These are phyloP conservation scores for Fusarium coicis DNA, from an alignment of 2,329 filamentous ascomycete genomes.

Conservation along the genomic window DNA sequence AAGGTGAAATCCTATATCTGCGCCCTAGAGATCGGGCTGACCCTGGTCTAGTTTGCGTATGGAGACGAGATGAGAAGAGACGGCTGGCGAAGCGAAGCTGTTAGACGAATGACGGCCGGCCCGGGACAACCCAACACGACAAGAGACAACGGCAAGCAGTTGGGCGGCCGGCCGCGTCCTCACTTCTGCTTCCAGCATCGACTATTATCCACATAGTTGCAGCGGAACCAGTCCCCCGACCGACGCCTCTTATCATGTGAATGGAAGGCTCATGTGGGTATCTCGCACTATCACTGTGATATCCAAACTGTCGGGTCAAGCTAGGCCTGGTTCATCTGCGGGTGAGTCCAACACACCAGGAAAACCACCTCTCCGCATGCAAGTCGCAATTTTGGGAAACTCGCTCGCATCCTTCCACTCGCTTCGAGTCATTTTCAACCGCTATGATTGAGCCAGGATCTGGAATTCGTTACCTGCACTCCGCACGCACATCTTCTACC, in stretches of 20 bases:
- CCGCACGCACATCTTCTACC: constrained; percentile 2
- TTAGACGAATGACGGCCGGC: constrained; percentile 9
- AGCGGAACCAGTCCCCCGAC: constrained; percentile 36
- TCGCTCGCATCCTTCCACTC: constrained; percentile 6
- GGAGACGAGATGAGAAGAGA: neutral
- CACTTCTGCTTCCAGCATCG: neutral
- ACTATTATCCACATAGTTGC: constrained; percentile 17
- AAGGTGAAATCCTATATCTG: neutral
- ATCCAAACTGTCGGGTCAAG: constrained; percentile 43
- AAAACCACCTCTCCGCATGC: constrained; percentile 14
- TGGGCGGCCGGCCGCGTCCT: constrained; percentile 14
- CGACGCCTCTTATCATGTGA: constrained; percentile 42
- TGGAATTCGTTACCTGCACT: constrained; percentile 3
- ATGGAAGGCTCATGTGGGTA: constrained; percentile 37
- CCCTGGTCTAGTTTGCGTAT: neutral
- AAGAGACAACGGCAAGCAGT: neutral
- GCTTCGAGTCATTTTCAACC: constrained; percentile 10
- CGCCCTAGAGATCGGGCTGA: constrained; percentile 5
- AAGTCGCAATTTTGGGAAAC: constrained; percentile 23
- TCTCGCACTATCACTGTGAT: constrained; percentile 34
- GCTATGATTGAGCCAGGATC: constrained; percentile 11
- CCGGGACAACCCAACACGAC: neutral
- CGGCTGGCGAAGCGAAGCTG: constrained; percentile 1
- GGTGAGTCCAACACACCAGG: constrained; percentile 24
- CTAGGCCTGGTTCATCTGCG: constrained; percentile 17